Evolutionary conservation across 805 yeast species (phyloP), one percentile per base, ranked within the genome.

Genomic region (Alloascoidea hylecoeti): DNA sequence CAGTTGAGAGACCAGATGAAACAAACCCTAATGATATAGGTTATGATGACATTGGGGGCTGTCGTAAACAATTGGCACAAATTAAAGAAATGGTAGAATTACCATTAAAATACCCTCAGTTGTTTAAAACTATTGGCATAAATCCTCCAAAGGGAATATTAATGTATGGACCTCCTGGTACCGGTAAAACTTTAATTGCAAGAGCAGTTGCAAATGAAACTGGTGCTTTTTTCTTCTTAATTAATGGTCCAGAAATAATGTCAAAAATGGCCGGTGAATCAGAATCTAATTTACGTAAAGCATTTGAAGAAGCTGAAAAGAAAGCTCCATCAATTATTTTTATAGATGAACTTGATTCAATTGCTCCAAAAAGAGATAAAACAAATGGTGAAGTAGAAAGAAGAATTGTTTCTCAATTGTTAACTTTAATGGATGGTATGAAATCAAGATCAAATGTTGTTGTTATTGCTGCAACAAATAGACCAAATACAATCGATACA

Each of bases 241-340:
- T 92, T 60, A 92, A 92, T 57, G 98, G 98, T 62, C 98, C 98
- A 5, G 98, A 92, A 64, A 94, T 92, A 55, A 92, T 92, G 98
- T 88, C 97, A 40, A 92, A 92, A 66, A 92, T 92, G 98, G 98
- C 98, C 38, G 98, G 98, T 68, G 98, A 92, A 66, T 83, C 95
- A 14, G 98, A 92, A 66, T 82, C 95, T 28, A 92, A 92, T 55
- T 69, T 92, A 60, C 77, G 98, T 68, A 88, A 88, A 64, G 98
- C 98, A 2, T 92, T 92, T 51, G 98, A 92, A 64, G 98, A 92
- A 65, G 98, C 98, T 40, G 98, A 92, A 65, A 89, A 92, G 66
- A 89, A 92, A 59, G 92, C 97, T 13, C 98, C 98, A 14, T 75
- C 97, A 12, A 92, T 92, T 53, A 92, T 92, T 47, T 92, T 92